Percentiles rank a stretch among this genome's conserved stretches.
Conservation (phyloP, 176 grass and related monocot genomes). For the Paspalum vaginatum region DNA sequence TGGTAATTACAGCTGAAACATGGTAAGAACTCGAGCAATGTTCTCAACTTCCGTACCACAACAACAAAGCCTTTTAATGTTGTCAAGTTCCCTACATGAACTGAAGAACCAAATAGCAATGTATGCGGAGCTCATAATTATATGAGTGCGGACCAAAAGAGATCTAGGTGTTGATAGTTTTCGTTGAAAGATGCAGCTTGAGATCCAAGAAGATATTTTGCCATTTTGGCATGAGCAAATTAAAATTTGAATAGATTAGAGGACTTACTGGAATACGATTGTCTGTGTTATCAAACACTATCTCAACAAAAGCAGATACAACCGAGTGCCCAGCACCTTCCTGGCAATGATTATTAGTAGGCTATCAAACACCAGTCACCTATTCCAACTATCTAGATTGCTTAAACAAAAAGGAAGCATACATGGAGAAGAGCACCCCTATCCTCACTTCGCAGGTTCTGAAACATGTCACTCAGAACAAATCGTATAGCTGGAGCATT, state of each 20-base stretch:
- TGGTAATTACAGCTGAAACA: neutral
- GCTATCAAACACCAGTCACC: slow-evolving; percentile 32
- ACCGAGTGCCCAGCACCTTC: slow-evolving; percentile 98
- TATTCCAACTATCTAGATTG: slow-evolving; percentile 35
- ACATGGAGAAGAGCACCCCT: slow-evolving; percentile 97
- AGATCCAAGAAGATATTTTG: slow-evolving; percentile 23
- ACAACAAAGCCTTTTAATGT: too few relatives aligned
- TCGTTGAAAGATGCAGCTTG: slow-evolving; percentile 31
- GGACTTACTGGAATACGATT: slow-evolving; percentile 96
- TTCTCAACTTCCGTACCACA: neutral
- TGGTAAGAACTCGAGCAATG: neutral
- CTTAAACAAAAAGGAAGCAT: slow-evolving; percentile 50
- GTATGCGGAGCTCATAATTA: neutral
- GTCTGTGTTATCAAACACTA: slow-evolving; percentile 96
- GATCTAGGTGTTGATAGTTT: slow-evolving; percentile 19
- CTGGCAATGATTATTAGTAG: slow-evolving; percentile 53
- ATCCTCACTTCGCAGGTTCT: slow-evolving; percentile 89
- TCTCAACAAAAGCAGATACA: slow-evolving; percentile 99
- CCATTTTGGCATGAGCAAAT: slow-evolving; percentile 9
- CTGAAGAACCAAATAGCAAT: slow-evolving; percentile 2
- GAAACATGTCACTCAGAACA: slow-evolving; percentile 97
- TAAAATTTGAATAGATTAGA: slow-evolving; percentile 24
- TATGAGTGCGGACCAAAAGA: slow-evolving; percentile 10
- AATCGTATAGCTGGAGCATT: slow-evolving; percentile 91
- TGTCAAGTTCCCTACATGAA: neutral